Evolutionary conservation across 192 early-diverging fungal species (phyloP), one percentile per base, ranked within the genome.

Genomic region (Dimargaris verticillata): DNA sequence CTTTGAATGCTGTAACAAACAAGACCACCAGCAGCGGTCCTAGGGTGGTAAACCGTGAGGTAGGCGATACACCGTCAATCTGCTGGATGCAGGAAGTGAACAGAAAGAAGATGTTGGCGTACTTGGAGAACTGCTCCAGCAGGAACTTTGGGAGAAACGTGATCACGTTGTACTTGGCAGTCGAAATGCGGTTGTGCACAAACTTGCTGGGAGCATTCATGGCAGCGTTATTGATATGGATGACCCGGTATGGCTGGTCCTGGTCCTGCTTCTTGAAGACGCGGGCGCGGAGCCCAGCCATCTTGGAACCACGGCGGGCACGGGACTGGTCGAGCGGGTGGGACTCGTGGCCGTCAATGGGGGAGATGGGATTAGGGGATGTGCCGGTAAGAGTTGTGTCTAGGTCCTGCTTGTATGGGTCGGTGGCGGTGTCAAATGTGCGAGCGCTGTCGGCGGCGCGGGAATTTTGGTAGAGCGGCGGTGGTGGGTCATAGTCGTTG

Each of bases 71-170:
- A 51, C 86, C 88, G 18, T 76, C 81, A 63, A 99, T 96, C 86
- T 97, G 92, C 92, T 95, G 93, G 53, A 97, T 95, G 50, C 80
- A 83, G 12, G 89, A 92, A 17, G 91, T 97, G 70, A 99, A 95
- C 72, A 99, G 72, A 79, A 99, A 99, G 68, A 97, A 99, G 67
- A 97, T 71, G 75, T 99, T 99, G 60, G 96, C 96, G 74, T 96
- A 97, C 74, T 94, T 93, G 49, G 86, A 88, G 64, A 99, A 99
- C 78, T 99, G 92, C 73, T 96, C 95, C 60, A 84, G 86, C 50
- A 99, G 75, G 67, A 97, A 97, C 76, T 90, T 94, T 61, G 88
- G 89, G 49, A 97, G 53, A 62, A 99, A 99, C 13, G 93, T 91
- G n/a, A 86, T 62, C 29, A 82, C 49, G 66, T 87, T 95, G 78